Conservation (phyloP, 192 early-diverging fungal species). For the Dimargaris verticillata region DNA sequence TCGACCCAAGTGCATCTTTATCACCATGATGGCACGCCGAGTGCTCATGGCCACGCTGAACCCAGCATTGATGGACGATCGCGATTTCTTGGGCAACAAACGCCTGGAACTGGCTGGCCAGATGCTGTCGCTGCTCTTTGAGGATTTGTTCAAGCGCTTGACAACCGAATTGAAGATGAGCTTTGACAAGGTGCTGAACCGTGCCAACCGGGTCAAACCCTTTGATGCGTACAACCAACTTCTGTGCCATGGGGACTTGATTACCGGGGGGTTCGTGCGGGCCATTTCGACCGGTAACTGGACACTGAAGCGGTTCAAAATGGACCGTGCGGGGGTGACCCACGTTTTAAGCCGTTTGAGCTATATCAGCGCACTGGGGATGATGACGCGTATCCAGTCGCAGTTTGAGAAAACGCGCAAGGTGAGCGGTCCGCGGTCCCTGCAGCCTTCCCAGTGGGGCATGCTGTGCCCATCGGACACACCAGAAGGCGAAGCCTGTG, state of each 20-base stretch:
- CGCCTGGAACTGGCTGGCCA: constrained; percentile 94
- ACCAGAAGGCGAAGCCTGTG: constrained; percentile 96
- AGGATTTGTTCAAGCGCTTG: constrained; percentile 94
- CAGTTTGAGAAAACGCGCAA: constrained; percentile 99
- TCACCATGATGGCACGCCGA: constrained; percentile 85
- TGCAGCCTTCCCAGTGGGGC: constrained; percentile 96
- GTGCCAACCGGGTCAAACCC: constrained; percentile 66
- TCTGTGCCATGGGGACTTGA: constrained; percentile 54
- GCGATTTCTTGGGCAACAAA: constrained; percentile 98
- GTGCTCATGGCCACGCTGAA: constrained; percentile 74
- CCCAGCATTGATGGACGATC: constrained; percentile 75
- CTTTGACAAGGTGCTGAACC: constrained; percentile 81
- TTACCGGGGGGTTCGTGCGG: constrained; percentile 80
- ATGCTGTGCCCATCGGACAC: constrained; percentile 95
- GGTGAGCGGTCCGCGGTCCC: constrained; percentile 85
- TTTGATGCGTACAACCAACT: constrained; percentile 76
- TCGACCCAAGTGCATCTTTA: constrained; percentile 78
- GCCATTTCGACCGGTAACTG: constrained; percentile 97
- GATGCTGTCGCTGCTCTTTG: constrained; percentile 82
- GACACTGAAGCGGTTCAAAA: constrained; percentile 97
- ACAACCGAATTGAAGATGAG: constrained; percentile 72
- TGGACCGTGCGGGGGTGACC: constrained; percentile 95
- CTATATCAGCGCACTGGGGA: constrained; percentile 89
- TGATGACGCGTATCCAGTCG: constrained; percentile 90
- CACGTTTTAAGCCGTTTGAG: constrained; percentile 85